Base-by-base conservation (phyloP, 768 basidiomycete species). In the Lentinula detonsa region DNA sequence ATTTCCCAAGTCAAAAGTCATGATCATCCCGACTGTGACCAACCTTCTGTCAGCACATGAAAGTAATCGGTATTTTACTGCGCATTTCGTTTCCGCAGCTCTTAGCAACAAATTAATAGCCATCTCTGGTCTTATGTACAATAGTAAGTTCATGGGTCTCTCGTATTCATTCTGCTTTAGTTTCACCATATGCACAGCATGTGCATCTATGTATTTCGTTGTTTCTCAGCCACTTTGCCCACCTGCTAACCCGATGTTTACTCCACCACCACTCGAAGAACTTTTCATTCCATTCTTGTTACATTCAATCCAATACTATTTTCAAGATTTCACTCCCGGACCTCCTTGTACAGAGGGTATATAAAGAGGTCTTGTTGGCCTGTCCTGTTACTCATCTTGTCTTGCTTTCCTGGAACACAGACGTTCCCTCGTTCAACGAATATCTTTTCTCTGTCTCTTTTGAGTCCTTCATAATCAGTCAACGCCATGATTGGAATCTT, bases 261-360 rank as follows among this genome's bases (percentile, higher is more conserved):
- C 53, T 54, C 37, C 53, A 54, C 53, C n/a, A 54, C 35, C 53
- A 54, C 35, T 55, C 54, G 54, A 39, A 31, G n/a, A 55, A 23
- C 21, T n/a, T n/a, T 23, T 6, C 23, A 23, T 13, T 57, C 23
- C 28, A 21, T 55, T 39, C 43, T 35, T 13, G 43, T 31, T 23
- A 10, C 35, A 21, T 39, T 18, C 6, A 37, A 28, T 21, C 40
- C 33, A 40, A 16, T 5, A 18, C 18, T 10, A 53, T 53, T 53
- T 34, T 9, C 33, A 37, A 53, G 18, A 34, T 4, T 28, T 15
- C 13, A 9, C n/a, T 21, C 18, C n/a, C 53, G 15, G 4, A 16
- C 5, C 15, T 18, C 9, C n/a, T 37, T 5, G 37, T 28, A 28
- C 28, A 28, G 28, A 28, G 28, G 28, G 10, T 18, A 34, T 48